Evolutionary conservation across 2,329 filamentous ascomycete species (phyloP).

Genomic region (Xylariales sp.): DNA sequence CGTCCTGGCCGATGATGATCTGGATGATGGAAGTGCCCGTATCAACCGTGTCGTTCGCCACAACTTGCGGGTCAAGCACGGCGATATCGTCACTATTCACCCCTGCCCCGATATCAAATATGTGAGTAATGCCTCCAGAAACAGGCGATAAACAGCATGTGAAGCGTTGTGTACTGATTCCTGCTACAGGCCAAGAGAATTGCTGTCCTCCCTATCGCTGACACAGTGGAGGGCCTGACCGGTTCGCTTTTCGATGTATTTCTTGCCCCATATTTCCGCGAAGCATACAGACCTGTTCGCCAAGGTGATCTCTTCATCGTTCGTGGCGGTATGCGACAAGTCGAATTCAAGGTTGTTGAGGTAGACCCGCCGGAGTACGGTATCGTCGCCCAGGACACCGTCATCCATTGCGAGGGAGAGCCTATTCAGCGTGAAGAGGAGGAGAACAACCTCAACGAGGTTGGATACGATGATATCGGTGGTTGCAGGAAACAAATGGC

Average conservation of each 20-base stretch:
- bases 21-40: constrained; percentile 93
- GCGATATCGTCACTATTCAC: constrained; percentile 95
- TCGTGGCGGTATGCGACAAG: constrained; percentile 95
- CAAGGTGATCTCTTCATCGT: constrained; percentile 98
- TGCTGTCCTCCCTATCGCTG: constrained; percentile 94
- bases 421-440: constrained; percentile 96
- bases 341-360: constrained; percentile 99
- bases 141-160: too few species aligned
- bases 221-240: constrained; percentile 95
- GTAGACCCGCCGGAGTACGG: constrained; percentile 98
- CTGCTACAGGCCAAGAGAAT: constrained; percentile 84
- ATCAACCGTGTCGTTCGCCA: constrained; percentile 98
- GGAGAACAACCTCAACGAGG: constrained; percentile 98
- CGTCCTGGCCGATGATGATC: constrained; percentile 93
- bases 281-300: constrained; percentile 94
- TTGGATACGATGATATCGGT: constrained; percentile 98
- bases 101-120: constrained; percentile 99
- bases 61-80: constrained; percentile 97
- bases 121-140: constrained; percentile 52
- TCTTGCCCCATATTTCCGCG: constrained; percentile 98
- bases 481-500: constrained; percentile 99
- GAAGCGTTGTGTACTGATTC: too few species aligned
- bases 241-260: constrained; percentile 98
- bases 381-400: constrained; percentile 96
- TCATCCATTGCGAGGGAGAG: constrained; percentile 98